Conservation (phyloP, 2,329 filamentous ascomycete genomes). For the Neopestalotiopsis clavispora region DNA sequence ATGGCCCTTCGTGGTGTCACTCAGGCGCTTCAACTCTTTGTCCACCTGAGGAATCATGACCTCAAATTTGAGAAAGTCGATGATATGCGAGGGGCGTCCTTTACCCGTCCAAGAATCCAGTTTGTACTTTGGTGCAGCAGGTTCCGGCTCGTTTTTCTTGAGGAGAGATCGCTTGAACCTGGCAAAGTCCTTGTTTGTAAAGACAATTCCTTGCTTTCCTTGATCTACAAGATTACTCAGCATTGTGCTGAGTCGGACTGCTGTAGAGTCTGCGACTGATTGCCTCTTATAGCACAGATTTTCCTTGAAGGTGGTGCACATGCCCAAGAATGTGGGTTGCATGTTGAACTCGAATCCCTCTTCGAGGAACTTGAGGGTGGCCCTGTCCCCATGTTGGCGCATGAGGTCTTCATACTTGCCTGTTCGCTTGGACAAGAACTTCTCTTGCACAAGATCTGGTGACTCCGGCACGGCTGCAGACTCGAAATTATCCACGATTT, state of each 20-base stretch:
- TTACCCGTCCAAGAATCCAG: conserved; percentile 34
- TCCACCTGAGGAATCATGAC: conserved; percentile 51
- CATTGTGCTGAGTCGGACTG: conserved; percentile 55
- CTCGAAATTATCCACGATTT: conserved; percentile 68
- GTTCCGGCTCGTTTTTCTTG: conserved; percentile 29
- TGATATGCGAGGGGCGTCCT: conserved; percentile 51
- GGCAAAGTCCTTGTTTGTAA: conserved; percentile 47
- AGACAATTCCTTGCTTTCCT: conserved; percentile 58
- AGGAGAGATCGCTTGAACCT: conserved; percentile 36
- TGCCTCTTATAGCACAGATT: conserved; percentile 63
- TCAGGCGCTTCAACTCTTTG: conserved; percentile 39
- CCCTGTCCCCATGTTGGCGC: conserved; percentile 22
- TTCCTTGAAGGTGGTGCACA: conserved; percentile 69
- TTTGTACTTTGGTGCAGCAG: conserved; percentile 47
- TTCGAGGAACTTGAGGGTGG: conserved; percentile 52
- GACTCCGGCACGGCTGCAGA: conserved; percentile 58
- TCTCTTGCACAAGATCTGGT: conserved; percentile 49
- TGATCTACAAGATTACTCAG: conserved; percentile 62
- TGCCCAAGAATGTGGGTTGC: conserved; percentile 62
- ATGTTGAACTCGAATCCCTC: conserved; percentile 64
- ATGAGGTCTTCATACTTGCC: conserved; percentile 52
- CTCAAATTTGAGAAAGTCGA: conserved; percentile 66
- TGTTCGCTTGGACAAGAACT: conserved; percentile 56
- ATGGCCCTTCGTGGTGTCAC: conserved; percentile 21
- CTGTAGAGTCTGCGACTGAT: conserved; percentile 49